Base-by-base conservation (phyloP, 2,329 filamentous ascomycete species). In the Exophiala spinifera region DNA sequence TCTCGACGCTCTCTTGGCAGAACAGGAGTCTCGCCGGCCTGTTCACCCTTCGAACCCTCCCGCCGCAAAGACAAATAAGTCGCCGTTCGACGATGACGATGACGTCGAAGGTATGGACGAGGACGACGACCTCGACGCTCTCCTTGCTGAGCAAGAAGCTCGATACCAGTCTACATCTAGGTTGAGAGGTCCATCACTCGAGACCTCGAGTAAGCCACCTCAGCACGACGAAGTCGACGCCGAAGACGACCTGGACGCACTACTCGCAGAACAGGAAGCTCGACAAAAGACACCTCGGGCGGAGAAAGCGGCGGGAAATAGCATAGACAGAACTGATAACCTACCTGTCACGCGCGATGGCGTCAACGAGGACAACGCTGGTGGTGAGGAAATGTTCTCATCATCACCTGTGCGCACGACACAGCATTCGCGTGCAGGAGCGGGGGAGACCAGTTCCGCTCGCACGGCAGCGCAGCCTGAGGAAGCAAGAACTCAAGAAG, bases 1-100 rank as follows among this genome's bases (percentile, higher is more conserved):
- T 48, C 60, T 64, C 20, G 63, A 65, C 53, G 63, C 61, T 13
- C 37, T 65, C 23, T 49, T 65, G 2, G 63, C 63, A n/a, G 57
- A 63, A 36, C 60, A 63, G 34, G 60, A 62, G 39, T 53, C 49
- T 17, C 39, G 49, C 25, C 36, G 49, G n/a, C 36, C 15, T 2
- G 43, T 31, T 5, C 8, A 31, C 3, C 11, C 28, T 31, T 31
- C 28, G 10, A 31, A 31, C 11, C 4, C 28, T 3, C 28, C 28
- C 8, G 28, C 28, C 3, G 8, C 36, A 39, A 46, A 45, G n/a
- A 15, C 25, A 15, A 48, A 47, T 8, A 43, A 21, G 5, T 50
- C 53, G 13, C 42, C 43, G 3, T 53, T 57, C 37, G 45, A 46
- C 31, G 46, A 53, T 11, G 34, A 50, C 14, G 40, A 55, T n/a